phyloP scores from a whole-genome alignment of 1,284 basidiomycete species.

The Heterobasidion parviporum region DNA sequence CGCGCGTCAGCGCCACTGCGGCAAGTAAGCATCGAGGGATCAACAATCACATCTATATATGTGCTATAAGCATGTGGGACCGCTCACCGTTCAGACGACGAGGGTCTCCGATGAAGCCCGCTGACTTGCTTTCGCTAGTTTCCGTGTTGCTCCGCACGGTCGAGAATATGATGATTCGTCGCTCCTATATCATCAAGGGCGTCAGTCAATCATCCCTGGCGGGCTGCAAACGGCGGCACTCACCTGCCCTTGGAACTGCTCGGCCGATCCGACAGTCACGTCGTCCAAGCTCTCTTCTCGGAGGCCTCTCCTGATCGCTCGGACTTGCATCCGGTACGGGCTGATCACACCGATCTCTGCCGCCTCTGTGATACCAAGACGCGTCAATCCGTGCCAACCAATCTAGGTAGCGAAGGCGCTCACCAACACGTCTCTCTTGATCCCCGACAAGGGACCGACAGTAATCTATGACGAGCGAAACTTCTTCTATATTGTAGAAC shows the following conservation, averaged over 20 bases:
- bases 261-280: conserved; percentile 50
- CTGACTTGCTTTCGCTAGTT: conserved; percentile 31
- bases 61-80: neutral
- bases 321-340: conserved; percentile 47
- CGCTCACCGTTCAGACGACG: conserved; percentile 36
- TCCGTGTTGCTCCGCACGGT: conserved; percentile 34
- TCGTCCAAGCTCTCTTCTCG: conserved; percentile 21
- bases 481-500: conserved; percentile 40
- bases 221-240: conserved; percentile 7
- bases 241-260: conserved; percentile 59
- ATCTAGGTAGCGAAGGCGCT: conserved; percentile 1
- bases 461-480: conserved; percentile 30
- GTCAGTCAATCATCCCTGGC: neutral
- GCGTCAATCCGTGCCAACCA: neutral
- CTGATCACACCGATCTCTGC: conserved; percentile 46
- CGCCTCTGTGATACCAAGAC: conserved; percentile 17
- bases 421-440: conserved; percentile 23
- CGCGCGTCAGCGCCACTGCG: conserved; percentile 35
- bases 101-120: conserved; percentile 38
- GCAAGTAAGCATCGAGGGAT: neutral
- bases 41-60: neutral
- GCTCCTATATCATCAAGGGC: conserved; percentile 23
- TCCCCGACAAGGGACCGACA: conserved; percentile 24
- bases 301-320: conserved; percentile 33
- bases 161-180: conserved; percentile 35